These are phyloP conservation scores for Kwoniella heveanensis DNA, from an alignment of 768 basidiomycete species.

Conservation along the genomic window DNA sequence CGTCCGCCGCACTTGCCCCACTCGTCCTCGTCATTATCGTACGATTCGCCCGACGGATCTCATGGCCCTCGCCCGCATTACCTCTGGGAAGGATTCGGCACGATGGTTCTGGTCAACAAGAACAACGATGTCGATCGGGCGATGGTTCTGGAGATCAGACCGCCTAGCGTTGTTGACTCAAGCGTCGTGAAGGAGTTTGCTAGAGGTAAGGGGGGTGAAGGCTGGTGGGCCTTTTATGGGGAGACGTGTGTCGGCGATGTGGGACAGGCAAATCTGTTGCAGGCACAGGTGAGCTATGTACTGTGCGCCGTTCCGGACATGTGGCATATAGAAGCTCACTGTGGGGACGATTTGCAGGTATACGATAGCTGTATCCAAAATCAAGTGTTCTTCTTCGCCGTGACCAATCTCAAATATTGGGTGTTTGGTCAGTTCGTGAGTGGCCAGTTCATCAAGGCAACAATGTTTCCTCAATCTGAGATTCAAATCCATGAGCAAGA, in stretches of 20 bases:
- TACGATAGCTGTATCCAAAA: conserved; percentile 53
- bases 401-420: conserved; percentile 54
- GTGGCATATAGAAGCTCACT: background rate
- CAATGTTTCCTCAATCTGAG: background rate
- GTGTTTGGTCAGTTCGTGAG: conserved; percentile 55
- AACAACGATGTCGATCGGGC: conserved; percentile 43
- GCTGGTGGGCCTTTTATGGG: conserved; percentile 44
- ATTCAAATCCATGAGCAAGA: background rate
- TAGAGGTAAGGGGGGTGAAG: conserved; percentile 26
- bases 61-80: conserved; percentile 11
- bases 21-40: conserved; percentile 3
- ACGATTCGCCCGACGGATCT: background rate
- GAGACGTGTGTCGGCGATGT: conserved; percentile 45
- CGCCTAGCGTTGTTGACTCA: conserved; percentile 44
- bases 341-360: conserved; percentile 24
- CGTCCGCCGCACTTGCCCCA: conserved; percentile 19
- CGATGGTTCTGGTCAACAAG: conserved; percentile 50
- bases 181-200: conserved; percentile 48
- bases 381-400: conserved; percentile 51
- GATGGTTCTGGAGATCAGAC: conserved; percentile 47
- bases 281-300: conserved; percentile 44
- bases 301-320: background rate
- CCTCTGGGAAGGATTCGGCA: conserved; percentile 53
- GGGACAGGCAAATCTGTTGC: conserved; percentile 54
- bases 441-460: background rate